Evolutionary conservation across 257 asterid species (phyloP).

Genomic region (Primulina huaijiensis): DNA sequence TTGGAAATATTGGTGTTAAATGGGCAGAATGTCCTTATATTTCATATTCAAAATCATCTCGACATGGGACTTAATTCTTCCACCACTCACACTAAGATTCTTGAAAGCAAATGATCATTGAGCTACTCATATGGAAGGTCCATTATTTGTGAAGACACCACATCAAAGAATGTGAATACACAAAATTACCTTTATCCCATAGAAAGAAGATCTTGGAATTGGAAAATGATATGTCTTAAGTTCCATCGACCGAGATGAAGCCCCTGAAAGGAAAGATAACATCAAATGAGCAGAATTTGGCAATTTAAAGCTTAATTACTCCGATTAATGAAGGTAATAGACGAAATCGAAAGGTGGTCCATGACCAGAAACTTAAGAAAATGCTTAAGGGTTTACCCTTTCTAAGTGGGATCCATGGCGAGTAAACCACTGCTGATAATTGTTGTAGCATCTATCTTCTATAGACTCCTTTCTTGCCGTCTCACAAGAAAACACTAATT

Average conservation of each 20-base stretch:
- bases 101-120: too few relatives aligned
- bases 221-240: constrained; percentile 28
- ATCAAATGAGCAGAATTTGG: constrained; percentile 15
- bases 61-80: too few relatives aligned
- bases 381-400: constrained; percentile 17
- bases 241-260: constrained; percentile 26
- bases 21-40: background rate
- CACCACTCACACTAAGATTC: background rate
- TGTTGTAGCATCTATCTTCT: constrained; percentile 37
- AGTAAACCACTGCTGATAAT: constrained; percentile 32
- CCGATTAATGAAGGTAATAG: background rate
- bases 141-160: background rate
- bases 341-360: background rate
- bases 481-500: background rate
- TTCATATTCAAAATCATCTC: background rate
- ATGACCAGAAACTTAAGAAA: too few relatives aligned
- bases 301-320: background rate
- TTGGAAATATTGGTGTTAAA: constrained; percentile 2
- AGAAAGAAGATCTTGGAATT: constrained; percentile 28
- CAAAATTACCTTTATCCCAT: constrained; percentile 29
- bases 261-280: constrained; percentile 33
- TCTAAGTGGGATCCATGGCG: constrained; percentile 37
- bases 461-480: background rate
- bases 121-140: background rate
- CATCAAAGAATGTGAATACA: background rate